Evolutionary conservation across 768 basidiomycete species (phyloP), one percentile per base, ranked within the genome.

Genomic region (Serendipita vermifera): DNA sequence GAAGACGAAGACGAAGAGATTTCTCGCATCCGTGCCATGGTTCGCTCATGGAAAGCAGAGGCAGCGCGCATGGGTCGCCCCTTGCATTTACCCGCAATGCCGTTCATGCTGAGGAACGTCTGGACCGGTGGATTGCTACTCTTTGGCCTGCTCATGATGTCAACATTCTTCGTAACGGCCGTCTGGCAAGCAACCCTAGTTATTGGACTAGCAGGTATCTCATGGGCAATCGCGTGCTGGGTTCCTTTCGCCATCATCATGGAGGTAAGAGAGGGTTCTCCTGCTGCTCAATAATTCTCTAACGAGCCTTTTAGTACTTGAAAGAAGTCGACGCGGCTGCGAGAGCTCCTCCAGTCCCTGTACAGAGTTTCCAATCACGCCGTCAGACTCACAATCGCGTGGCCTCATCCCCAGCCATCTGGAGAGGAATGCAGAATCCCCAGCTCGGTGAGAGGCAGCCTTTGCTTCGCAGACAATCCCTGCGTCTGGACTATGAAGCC

Each of bases 151-250:
- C 71, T 96, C 58, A 89, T 86, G 71, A 57, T 85, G 63, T 84
- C 82, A 35, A 93, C 92, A 0, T 85, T 93, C 72, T 91, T 89
- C 70, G 81, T 97, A 62, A 75, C 75, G 9, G 88, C 83, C 1
- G 87, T 91, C 24, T 55, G 36, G 15, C 64, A 86, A 77, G 93
- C 93, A 6, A 87, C 87, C 14, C 68, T 82, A 15, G 82, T 85
- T 63, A 87, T 96, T 56, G 81, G 82, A 54, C 65, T 93, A 54
- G 81, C 94, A 22, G 93, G 93, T 38, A 85, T 96, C 33, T 93
- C 86, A 67, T 97, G 93, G 93, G 88, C 91, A 7, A 88, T 96
- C 36, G 89, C 93, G n/a, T 89, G 87, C 71, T 96, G 93, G 93
- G 88, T 89, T 14, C 92, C 92, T 2, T 96, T 96, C 62, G 87